These are phyloP conservation scores for Casuarina equisetifolia DNA, from an alignment of 306 rosid genomes.

Conservation along the genomic window DNA sequence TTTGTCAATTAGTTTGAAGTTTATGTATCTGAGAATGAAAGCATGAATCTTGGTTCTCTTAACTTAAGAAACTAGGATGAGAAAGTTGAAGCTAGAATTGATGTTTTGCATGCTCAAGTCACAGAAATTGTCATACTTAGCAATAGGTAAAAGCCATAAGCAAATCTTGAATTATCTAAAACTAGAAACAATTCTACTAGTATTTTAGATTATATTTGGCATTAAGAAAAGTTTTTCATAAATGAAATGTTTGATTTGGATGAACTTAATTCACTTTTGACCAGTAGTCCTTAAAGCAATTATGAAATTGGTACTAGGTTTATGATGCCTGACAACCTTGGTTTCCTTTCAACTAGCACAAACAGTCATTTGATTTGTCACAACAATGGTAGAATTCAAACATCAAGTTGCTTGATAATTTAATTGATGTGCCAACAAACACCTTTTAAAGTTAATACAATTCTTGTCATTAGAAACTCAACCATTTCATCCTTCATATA, in stretches of 20 bases:
- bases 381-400: conserved; percentile 45
- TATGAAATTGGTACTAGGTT: conserved; percentile 26
- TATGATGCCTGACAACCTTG: conserved; percentile 19
- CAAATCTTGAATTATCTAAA: conserved; percentile 30
- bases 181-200: background rate
- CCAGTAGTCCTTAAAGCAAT: conserved; percentile 26
- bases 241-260: conserved; percentile 73
- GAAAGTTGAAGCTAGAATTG: conserved; percentile 23
- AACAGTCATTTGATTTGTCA: conserved; percentile 30
- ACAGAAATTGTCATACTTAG: conserved; percentile 28
- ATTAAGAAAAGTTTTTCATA: conserved; percentile 27
- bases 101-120: conserved; percentile 1
- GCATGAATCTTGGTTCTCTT: background rate
- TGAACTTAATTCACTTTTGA: conserved; percentile 49
- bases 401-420: conserved; percentile 18
- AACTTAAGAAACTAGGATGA: conserved; percentile 15
- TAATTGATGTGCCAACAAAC: conserved; percentile 51
- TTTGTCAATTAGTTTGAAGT: conserved; percentile 57
- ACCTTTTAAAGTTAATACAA: conserved; percentile 17
- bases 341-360: conserved; percentile 41
- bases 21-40: conserved; percentile 44
- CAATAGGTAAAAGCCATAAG: conserved; percentile 32
- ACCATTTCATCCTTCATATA: too few relatives aligned
- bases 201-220: background rate
- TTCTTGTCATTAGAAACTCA: too few relatives aligned